phyloP scores from a whole-genome alignment of 2,329 filamentous ascomycete species.

The Aspergillus calidoustus region DNA sequence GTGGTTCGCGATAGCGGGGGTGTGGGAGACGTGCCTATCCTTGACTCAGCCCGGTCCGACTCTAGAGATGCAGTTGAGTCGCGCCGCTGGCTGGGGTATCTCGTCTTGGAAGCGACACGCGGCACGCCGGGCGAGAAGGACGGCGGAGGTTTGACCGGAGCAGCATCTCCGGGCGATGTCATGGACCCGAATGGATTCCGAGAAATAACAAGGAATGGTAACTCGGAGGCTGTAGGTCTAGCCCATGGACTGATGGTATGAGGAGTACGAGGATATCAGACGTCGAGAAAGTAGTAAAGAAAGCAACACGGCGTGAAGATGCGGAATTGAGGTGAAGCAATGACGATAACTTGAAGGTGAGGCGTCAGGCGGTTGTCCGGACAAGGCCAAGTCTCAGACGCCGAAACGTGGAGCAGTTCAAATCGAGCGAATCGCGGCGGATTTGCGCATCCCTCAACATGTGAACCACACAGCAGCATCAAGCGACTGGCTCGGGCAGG shows the following conservation, averaged over 20 bases:
- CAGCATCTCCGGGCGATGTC: conserved; percentile 69
- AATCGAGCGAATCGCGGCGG: conserved; percentile 8
- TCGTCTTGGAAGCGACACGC: conserved; percentile 63
- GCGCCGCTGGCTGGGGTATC: conserved; percentile 53
- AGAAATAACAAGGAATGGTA: conserved; percentile 23
- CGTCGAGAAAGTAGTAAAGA: not conserved
- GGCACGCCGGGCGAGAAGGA: conserved; percentile 70
- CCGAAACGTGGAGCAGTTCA: conserved; percentile 23
- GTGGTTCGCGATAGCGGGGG: conserved; percentile 61
- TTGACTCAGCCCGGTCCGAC: conserved; percentile 55
- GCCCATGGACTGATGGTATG: conserved; percentile 34
- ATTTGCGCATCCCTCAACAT: conserved; percentile 12
- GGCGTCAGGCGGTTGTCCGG: conserved; percentile 8
- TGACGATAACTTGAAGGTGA: conserved; percentile 14
- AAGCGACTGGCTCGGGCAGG: not conserved
- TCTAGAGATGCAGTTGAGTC: conserved; percentile 55
- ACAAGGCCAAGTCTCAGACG: conserved; percentile 24
- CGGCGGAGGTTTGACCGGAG: conserved; percentile 69
- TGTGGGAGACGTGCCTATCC: conserved; percentile 62
- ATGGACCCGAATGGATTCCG: conserved; percentile 57
- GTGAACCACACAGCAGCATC: not conserved
- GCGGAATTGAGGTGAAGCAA: conserved; percentile 6
- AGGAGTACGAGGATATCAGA: not conserved
- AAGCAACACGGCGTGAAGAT: conserved; percentile 2
- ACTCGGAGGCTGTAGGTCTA: conserved; percentile 26